A percentile compares a stretch with the other conserved stretches of the same genome.
Evolutionary conservation across 192 early-diverging fungal genomes (phyloP).

Genomic region (Linnemannia elongata): DNA sequence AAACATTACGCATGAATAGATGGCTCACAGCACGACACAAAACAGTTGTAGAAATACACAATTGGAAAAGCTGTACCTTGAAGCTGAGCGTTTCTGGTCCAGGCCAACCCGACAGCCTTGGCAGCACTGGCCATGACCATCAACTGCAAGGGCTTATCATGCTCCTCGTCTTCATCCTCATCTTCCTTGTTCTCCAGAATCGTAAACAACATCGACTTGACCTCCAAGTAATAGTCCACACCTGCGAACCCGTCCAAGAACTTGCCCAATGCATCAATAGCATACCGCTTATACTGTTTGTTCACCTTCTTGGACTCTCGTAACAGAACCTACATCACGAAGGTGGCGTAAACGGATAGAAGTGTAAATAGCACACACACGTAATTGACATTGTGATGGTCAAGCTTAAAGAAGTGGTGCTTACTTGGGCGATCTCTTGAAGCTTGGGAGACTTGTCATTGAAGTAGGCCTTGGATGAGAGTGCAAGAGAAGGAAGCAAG

Average conservation of each 20-base stretch:
- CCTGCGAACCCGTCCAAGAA: conserved; percentile 71
- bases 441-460: conserved; percentile 37
- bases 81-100: conserved; percentile 45
- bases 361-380: neutral
- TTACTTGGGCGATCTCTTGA: conserved; percentile 60
- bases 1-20: neutral
- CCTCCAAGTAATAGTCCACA: conserved; percentile 69
- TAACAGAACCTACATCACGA: conserved; percentile 64
- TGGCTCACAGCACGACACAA: neutral
- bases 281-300: conserved; percentile 74
- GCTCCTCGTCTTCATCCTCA: conserved; percentile 72
- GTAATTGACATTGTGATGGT: neutral
- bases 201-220: conserved; percentile 67
- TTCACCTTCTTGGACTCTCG: conserved; percentile 85
- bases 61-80: conserved; percentile 64
- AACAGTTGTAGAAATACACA: neutral
- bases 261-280: conserved; percentile 72
- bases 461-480: conserved; percentile 70
- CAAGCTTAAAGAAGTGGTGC: neutral
- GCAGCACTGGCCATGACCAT: conserved; percentile 78
- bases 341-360: neutral
- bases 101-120: conserved; percentile 74
- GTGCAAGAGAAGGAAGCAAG: conserved; percentile 66
- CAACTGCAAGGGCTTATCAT: conserved; percentile 70
- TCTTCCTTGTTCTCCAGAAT: conserved; percentile 59